These are phyloP conservation scores for Mallotus nudiflorus DNA, from an alignment of 345 rosid genomes.

Conservation along the genomic window DNA sequence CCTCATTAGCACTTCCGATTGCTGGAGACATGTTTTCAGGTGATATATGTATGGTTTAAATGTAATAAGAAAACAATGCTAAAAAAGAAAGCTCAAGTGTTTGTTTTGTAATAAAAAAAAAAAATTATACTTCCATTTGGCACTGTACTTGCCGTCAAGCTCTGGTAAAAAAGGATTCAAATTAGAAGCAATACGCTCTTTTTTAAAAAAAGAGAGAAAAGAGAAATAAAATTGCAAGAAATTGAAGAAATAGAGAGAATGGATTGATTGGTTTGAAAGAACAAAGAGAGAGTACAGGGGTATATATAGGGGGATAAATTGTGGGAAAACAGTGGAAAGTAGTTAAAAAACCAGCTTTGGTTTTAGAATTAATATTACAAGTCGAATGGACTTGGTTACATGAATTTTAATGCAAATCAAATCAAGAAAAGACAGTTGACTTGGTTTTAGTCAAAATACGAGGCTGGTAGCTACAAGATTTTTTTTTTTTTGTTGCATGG, in stretches of 20 bases:
- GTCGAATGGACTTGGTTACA: neutral
- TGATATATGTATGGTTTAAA: too few species aligned
- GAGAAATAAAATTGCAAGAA: neutral
- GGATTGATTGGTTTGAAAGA: neutral
- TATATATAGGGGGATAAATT: neutral
- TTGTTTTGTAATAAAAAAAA: too few species aligned
- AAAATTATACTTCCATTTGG: too few species aligned
- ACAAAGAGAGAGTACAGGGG: neutral
- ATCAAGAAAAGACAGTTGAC: neutral
- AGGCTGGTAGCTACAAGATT: slow-evolving; percentile 7
- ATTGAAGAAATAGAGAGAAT: neutral
- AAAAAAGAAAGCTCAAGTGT: too few species aligned
- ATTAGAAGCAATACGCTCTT: too few species aligned
- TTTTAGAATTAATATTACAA: neutral
- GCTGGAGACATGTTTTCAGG: slow-evolving; percentile 20
- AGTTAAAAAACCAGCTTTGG: slow-evolving; percentile 15
- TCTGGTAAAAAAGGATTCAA: too few species aligned
- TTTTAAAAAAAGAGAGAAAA: neutral
- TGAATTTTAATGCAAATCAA: neutral
- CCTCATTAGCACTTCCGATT: neutral
- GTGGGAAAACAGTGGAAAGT: neutral
- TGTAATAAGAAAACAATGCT: neutral
- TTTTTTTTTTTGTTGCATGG: too few species aligned
- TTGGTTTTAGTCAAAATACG: neutral
- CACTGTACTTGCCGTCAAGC: too few species aligned